Conservation (phyloP, 768 basidiomycete genomes). For the Leucosporidium creatinivorum region DNA sequence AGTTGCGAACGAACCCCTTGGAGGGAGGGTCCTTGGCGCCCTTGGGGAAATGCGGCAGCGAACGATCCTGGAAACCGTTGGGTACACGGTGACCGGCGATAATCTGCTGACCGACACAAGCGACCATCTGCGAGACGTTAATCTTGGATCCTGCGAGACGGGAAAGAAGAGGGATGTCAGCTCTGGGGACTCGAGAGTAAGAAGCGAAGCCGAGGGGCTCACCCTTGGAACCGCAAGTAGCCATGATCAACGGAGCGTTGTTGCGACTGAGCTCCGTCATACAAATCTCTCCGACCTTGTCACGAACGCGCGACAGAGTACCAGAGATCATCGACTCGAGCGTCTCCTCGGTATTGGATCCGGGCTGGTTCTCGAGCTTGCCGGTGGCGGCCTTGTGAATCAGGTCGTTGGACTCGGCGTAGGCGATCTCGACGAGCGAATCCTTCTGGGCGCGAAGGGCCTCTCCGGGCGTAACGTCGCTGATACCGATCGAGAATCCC, state of each 20-base stretch:
- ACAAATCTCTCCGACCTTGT: conserved; percentile 91
- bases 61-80: conserved; percentile 97
- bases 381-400: conserved; percentile 88
- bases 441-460: conserved; percentile 75
- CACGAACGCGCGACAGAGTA: conserved; percentile 88
- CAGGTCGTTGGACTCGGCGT: conserved; percentile 73
- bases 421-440: conserved; percentile 74
- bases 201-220: conserved; percentile 15
- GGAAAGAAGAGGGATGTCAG: conserved; percentile 23
- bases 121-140: conserved; percentile 99
- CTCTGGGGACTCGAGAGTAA: neutral
- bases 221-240: conserved; percentile 99
- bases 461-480: conserved; percentile 93
- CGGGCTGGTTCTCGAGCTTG: conserved; percentile 90
- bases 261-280: conserved; percentile 96
- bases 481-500: conserved; percentile 96
- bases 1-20: conserved; percentile 96
- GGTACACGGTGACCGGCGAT: conserved; percentile 97
- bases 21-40: conserved; percentile 92
- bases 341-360: conserved; percentile 93
- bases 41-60: conserved; percentile 97
- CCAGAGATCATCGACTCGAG: conserved; percentile 93
- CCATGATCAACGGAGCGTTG: conserved; percentile 97
- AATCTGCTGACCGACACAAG: conserved; percentile 98
- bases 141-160: conserved; percentile 73